Conservation (phyloP, 2,329 filamentous ascomycete genomes). For the Verticillium tricorpus region DNA sequence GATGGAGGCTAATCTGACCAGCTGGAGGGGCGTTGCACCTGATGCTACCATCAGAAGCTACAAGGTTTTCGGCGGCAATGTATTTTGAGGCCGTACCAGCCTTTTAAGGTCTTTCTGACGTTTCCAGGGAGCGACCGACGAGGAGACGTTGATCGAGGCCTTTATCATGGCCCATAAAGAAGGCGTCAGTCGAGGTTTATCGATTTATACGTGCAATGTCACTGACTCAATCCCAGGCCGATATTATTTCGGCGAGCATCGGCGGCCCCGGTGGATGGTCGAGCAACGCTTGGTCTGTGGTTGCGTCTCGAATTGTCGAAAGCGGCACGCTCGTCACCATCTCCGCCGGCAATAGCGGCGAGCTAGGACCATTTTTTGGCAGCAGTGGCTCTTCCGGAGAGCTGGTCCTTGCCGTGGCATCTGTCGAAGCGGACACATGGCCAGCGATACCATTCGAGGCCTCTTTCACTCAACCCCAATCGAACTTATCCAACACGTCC, state of each 20-base stretch:
- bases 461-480: background rate
- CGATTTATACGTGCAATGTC: fast-evolving
- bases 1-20: background rate
- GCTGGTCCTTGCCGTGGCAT: conserved; percentile 36
- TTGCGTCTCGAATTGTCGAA: conserved; percentile 34
- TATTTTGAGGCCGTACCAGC: background rate
- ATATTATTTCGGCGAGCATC: conserved; percentile 28
- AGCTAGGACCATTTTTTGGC: conserved; percentile 32
- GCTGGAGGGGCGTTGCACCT: conserved; percentile 20
- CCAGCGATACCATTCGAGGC: conserved; percentile 10
- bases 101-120: background rate
- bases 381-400: conserved; percentile 33
- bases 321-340: conserved; percentile 33
- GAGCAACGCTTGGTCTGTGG: conserved; percentile 22
- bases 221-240: conserved; percentile 9
- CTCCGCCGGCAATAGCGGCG: conserved; percentile 37
- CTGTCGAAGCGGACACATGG: conserved; percentile 22
- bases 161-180: conserved; percentile 23
- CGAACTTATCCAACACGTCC: background rate
- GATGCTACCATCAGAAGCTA: conserved; percentile 22
- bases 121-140: conserved; percentile 13
- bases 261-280: conserved; percentile 23
- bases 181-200: conserved; percentile 11
- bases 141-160: conserved; percentile 24
- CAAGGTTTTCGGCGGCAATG: conserved; percentile 23